Base-by-base conservation (phyloP, 2,329 filamentous ascomycete genomes). In the Salinomyces thailandicus region DNA sequence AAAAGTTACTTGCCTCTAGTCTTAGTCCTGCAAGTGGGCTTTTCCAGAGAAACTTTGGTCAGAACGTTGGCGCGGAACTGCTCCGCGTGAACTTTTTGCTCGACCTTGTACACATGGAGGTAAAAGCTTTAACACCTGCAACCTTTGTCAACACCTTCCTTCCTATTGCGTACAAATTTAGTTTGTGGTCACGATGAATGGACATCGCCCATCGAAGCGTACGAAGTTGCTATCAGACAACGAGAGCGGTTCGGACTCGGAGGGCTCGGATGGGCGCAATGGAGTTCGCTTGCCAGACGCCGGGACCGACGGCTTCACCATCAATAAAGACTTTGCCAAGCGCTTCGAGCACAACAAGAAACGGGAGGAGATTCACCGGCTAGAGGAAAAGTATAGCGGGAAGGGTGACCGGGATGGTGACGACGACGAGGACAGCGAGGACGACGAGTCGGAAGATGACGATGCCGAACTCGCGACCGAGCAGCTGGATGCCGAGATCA, bases 301-400 rank as follows among this genome's bases (percentile, higher is more conserved):
- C 11, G 35, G 30, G 18, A 20, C 26, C 3, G 41, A 41, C 13
- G 41, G 43, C 35, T 51, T 96, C 58, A 86, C 82, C 58, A 79
- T 98, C 62, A 96, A 98, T 61, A 71, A 86, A 58, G 85, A 93
- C 35, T 98, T 80, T 60, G 91, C 91, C 29, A 77, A 75, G 49
- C 73, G 85, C 27, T 96, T 94, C 52, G 91, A 98, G 61, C 74
- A 96, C 64, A 98, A 98, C 66, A 95, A 96, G 68, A 94, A 94
- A 66, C 76, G 89, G 39, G 87, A 93, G 57, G 91, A 98, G 59
- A 67, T 77, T 45, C 79, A 86, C 12, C 72, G 74, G 54, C 60
- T 96, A 56, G 86, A 96, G 62, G 83, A 94, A 52, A 96, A 94
- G 62, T 85, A 81, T 60, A 49, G 17, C 3, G 30, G 35, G 7